phyloP scores from a whole-genome alignment of 257 asterid genomes.

The Leonotis leonurus region DNA sequence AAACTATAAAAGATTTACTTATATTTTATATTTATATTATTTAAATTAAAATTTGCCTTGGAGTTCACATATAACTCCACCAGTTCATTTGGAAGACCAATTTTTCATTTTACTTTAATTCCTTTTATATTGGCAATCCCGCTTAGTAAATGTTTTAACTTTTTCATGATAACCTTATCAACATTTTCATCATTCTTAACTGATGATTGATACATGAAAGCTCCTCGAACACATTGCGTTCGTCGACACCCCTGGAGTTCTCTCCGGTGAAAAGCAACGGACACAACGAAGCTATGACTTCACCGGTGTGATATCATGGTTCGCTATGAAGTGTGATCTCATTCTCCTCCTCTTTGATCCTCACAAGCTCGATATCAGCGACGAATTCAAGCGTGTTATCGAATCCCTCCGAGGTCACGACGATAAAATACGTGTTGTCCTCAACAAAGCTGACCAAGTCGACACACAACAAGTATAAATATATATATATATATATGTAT shows the following conservation, averaged over 20 bases:
- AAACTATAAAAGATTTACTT: too few relatives aligned
- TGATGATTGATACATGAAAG: slow-evolving; percentile 13
- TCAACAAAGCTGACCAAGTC: slow-evolving; percentile 61
- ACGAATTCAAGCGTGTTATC: slow-evolving; percentile 73
- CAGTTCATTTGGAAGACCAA: too few relatives aligned
- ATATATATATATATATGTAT: too few relatives aligned
- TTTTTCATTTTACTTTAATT: too few relatives aligned
- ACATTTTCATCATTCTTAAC: slow-evolving; percentile 1
- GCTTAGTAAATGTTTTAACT: too few relatives aligned
- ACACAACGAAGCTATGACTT: slow-evolving; percentile 50
- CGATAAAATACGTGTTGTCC: slow-evolving; percentile 72
- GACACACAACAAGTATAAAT: slow-evolving; percentile 43
- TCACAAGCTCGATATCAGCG: slow-evolving; percentile 62
- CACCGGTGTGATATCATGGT: slow-evolving; percentile 54
- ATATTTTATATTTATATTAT: too few relatives aligned
- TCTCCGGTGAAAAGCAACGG: slow-evolving; percentile 55
- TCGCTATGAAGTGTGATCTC: slow-evolving; percentile 49
- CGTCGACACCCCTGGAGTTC: slow-evolving; percentile 67
- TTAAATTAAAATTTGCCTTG: too few relatives aligned
- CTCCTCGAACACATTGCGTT: slow-evolving; percentile 41
- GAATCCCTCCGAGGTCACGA: slow-evolving; percentile 73
- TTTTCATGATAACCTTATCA: too few relatives aligned
- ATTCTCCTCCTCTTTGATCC: slow-evolving; percentile 49
- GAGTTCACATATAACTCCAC: too few relatives aligned
- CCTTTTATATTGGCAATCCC: too few relatives aligned